Conservation (phyloP, 768 basidiomycete species). For the Gymnopilus dilepis region DNA sequence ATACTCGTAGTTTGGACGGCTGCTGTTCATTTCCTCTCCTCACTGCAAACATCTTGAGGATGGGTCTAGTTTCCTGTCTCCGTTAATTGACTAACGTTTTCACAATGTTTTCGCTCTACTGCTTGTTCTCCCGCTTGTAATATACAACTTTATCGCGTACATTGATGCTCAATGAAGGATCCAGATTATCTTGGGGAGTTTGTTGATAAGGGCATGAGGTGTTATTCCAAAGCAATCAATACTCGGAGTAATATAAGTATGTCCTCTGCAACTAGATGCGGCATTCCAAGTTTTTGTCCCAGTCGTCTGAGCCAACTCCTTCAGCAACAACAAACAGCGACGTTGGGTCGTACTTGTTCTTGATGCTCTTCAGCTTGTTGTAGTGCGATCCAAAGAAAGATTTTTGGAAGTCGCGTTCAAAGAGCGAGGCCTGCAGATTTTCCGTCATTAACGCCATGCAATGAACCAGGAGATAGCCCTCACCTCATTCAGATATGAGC, state of each 20-base stretch:
- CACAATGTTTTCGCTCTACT: no score
- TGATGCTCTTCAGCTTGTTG: slow-evolving; percentile 43
- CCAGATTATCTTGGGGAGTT: no score
- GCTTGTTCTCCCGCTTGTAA: no score
- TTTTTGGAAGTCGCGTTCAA: slow-evolving; percentile 45
- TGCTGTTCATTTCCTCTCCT: neutral
- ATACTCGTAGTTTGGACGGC: slow-evolving; percentile 15
- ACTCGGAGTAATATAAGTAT: no score
- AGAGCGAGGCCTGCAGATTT: slow-evolving; percentile 43
- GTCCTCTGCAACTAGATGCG: slow-evolving; percentile 6
- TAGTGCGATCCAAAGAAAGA: slow-evolving; percentile 56
- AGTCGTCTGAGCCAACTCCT: slow-evolving; percentile 57
- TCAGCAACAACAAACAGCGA: slow-evolving; percentile 49
- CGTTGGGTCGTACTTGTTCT: slow-evolving; percentile 48
- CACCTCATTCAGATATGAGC: slow-evolving; percentile 57
- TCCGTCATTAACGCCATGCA: neutral
- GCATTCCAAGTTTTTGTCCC: slow-evolving; percentile 41
- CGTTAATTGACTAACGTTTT: no score
- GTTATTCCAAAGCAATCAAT: no score
- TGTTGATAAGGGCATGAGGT: no score
- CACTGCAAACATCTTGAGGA: no score
- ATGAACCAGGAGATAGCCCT: slow-evolving; percentile 11
- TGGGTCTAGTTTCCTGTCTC: no score
- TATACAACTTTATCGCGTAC: no score
- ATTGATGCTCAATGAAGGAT: no score